Conservation (phyloP, 805 yeast genomes). For the Pichia insulana region DNA sequence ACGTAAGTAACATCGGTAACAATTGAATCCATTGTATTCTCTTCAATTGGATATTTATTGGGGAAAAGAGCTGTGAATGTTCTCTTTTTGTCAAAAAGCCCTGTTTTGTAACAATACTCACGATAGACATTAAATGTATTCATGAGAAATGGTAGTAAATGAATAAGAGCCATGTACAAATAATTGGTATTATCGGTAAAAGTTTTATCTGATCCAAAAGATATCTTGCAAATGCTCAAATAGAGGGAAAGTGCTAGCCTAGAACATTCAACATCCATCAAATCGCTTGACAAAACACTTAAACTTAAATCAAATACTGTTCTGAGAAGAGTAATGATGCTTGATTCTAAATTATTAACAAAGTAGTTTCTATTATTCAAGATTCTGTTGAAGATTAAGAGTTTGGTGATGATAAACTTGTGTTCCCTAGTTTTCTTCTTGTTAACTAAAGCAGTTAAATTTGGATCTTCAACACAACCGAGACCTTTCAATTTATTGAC, state of each 20-base stretch:
- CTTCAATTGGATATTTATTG: conserved; percentile 51
- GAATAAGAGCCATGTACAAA: conserved; percentile 37
- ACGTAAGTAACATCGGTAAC: conserved; percentile 61
- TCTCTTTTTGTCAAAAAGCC: conserved; percentile 43
- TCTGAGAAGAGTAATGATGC: conserved; percentile 29
- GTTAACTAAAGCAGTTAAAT: conserved; percentile 21
- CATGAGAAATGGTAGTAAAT: conserved; percentile 47
- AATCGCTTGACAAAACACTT: conserved; percentile 43
- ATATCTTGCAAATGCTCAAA: conserved; percentile 35
- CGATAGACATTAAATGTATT: conserved; percentile 43
- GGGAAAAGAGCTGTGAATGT: conserved; percentile 67
- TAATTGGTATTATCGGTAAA: conserved; percentile 26
- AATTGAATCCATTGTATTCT: conserved; percentile 61
- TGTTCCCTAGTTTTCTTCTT: conserved; percentile 43
- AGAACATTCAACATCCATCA: conserved; percentile 45
- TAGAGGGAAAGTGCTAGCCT: conserved; percentile 57
- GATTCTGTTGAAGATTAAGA: conserved; percentile 51
- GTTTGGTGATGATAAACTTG: conserved; percentile 45
- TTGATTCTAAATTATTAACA: conserved; percentile 14
- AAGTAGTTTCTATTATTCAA: conserved; percentile 25
- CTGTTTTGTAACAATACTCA: conserved; percentile 38
- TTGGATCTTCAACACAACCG: conserved; percentile 31
- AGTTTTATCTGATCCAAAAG: conserved; percentile 18
- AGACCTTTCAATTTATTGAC: conserved; percentile 51
- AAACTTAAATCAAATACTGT: conserved; percentile 46